Evolutionary conservation across 345 rosid genomes (phyloP), one percentile per base, ranked within the genome.

Genomic region (Populus davidiana): DNA sequence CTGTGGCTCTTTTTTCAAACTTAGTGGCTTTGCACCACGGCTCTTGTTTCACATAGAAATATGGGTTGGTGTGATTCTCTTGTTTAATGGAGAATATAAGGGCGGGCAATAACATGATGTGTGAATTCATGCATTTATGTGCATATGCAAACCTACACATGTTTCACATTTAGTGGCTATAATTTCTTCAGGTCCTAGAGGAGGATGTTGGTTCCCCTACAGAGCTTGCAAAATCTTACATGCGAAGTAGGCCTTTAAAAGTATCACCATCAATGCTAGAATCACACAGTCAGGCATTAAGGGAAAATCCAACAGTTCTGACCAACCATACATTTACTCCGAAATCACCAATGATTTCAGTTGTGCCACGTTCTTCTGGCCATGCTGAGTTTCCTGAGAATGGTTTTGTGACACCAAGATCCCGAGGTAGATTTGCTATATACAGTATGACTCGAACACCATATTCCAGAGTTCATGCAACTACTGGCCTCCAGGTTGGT

Each of bases 181-280:
- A 64, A 66, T 84, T 68, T 81, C 59, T 75, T 33, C 90, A 96
- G 99, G 94, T 88, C 68, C 79, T 84, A 70, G 91, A 85, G 50
- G 94, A 90, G 84, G 87, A 93, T 78, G 83, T 82, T 82, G 91
- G 90, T 68, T 89, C 97, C 63, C 98, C 99, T 74, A 91, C 93
- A 63, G 96, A 92, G 91, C 97, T 96, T 85, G 98, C 99, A 81
- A 94, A 89, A 86, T 95, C 92, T 75, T 96, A 89, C 90, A 96
- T 94, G 98, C 93, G 91, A 64, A 87, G 90, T 81, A 89, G 95
- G 87, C 90, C 93, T 67, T 89, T 94, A 59, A 91, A 89, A 83
- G 87, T 88, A 71, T 88, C 92, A 54, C 87, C 92, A 33, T 86
- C 95, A 77, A 83, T 67, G 79, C 81, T 86, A 56, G 86, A 85